Percentiles rank a stretch among this genome's conserved stretches.
Evolutionary conservation across 2,329 filamentous ascomycete species (phyloP).

Genomic region (Metarhizium anisopliae): DNA sequence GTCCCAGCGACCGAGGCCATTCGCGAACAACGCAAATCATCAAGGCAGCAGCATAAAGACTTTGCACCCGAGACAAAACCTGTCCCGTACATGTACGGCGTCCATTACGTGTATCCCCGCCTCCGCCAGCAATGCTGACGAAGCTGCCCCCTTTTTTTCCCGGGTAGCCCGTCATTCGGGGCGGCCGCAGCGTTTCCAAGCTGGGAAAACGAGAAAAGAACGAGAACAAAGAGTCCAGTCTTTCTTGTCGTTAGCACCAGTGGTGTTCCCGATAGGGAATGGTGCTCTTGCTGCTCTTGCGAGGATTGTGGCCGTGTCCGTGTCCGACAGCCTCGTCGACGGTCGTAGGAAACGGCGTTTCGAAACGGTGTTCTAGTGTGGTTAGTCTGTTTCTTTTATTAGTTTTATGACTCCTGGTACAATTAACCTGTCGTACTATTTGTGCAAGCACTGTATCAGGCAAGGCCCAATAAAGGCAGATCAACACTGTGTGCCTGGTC

Average conservation of each 20-base stretch:
- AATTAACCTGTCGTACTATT: no score
- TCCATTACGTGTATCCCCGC: constrained; percentile 1
- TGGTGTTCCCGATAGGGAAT: neutral
- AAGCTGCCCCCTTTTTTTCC: neutral
- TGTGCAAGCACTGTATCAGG: no score
- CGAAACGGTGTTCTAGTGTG: no score
- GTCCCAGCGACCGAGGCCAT: no score
- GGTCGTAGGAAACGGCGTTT: neutral
- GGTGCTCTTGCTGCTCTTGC: neutral
- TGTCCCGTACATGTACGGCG: neutral
- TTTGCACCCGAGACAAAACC: neutral
- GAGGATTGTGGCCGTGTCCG: neutral
- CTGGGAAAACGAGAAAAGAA: neutral
- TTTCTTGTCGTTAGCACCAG: neutral
- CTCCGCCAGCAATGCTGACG: constrained; percentile 5
- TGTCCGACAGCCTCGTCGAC: neutral
- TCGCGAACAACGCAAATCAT: no score
- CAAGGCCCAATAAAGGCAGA: no score
- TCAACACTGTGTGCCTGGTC: no score
- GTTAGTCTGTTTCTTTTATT: no score
- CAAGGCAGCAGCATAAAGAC: neutral
- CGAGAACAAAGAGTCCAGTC: neutral
- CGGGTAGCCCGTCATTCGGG: no score
- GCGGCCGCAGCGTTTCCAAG: neutral
- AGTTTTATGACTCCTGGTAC: no score